These are phyloP conservation scores for Hordeum pubiflorum DNA, from an alignment of 202 grass and related monocot genomes.

Conservation along the genomic window DNA sequence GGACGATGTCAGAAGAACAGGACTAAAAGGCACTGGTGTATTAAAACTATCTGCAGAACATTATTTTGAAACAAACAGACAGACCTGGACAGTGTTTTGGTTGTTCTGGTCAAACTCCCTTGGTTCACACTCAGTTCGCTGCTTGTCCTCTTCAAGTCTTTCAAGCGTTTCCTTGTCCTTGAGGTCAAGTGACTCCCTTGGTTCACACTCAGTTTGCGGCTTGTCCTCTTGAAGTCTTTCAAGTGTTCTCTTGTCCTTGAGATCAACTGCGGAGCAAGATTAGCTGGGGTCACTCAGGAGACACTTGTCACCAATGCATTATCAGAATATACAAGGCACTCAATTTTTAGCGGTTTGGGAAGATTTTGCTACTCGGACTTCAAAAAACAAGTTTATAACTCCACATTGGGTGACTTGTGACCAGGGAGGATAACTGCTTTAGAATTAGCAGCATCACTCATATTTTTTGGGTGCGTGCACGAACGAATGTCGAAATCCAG, in stretches of 20 bases:
- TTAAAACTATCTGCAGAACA: constrained; percentile 1
- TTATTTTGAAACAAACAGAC: neutral
- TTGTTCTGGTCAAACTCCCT: neutral
- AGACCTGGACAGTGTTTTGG: constrained; percentile 20
- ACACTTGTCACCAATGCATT: neutral
- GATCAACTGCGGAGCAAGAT: constrained; percentile 34
- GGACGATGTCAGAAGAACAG: neutral
- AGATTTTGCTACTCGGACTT: neutral
- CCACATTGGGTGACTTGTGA: neutral
- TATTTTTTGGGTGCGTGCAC: neutral
- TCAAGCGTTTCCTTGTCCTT: constrained; percentile 35
- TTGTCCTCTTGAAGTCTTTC: constrained; percentile 38
- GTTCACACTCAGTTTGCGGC: neutral
- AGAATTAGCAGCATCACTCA: neutral
- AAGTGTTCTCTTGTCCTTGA: constrained; percentile 36
- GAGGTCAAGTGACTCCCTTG: neutral
- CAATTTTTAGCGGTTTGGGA: neutral
- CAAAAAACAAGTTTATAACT: neutral
- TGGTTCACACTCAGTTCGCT: neutral
- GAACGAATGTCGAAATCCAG: too few relatives aligned
- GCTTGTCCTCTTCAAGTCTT: constrained; percentile 34
- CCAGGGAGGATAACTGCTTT: neutral
- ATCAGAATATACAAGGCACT: neutral
- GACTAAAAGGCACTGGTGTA: neutral
- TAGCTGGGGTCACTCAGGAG: neutral